Percentiles rank a stretch among this genome's conserved stretches.
phyloP scores from a whole-genome alignment of 2,329 filamentous ascomycete genomes.

The Macroventuria anomochaeta region DNA sequence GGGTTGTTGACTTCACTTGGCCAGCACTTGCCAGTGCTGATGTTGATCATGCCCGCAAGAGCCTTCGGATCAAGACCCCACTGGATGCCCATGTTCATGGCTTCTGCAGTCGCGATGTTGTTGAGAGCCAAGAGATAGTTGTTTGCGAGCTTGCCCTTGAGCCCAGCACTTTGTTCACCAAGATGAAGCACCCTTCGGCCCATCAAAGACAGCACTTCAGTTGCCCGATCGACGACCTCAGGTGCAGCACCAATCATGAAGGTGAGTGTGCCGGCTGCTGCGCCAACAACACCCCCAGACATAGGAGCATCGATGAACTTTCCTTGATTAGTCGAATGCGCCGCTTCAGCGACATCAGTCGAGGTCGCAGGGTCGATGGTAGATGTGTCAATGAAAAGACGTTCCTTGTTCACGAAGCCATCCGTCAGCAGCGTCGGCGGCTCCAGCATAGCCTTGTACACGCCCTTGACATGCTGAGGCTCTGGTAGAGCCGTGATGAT shows the following conservation, averaged over 20 bases:
- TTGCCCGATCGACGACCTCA: slow-evolving; percentile 67
- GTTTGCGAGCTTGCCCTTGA: slow-evolving; percentile 93
- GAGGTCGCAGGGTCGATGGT: slow-evolving; percentile 94
- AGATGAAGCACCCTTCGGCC: slow-evolving; percentile 86
- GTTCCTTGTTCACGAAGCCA: slow-evolving; percentile 60
- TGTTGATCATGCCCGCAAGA: slow-evolving; percentile 87
- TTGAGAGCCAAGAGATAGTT: slow-evolving; percentile 95
- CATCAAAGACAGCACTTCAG: slow-evolving; percentile 78
- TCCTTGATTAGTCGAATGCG: slow-evolving; percentile 71
- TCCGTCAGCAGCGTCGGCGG: slow-evolving; percentile 59
- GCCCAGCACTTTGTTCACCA: slow-evolving; percentile 80
- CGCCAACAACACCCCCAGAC: slow-evolving; percentile 94
- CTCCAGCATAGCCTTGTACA: slow-evolving; percentile 78
- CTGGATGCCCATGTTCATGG: slow-evolving; percentile 69
- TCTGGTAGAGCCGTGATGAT: slow-evolving; percentile 90
- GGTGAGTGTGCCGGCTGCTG: slow-evolving; percentile 82
- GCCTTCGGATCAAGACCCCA: slow-evolving; percentile 70
- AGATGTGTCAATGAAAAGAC: slow-evolving; percentile 93
- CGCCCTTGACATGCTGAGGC: slow-evolving; percentile 82
- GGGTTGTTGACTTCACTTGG: slow-evolving; percentile 96
- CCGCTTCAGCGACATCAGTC: slow-evolving; percentile 73
- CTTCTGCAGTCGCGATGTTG: slow-evolving; percentile 77
- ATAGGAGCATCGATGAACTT: slow-evolving; percentile 94
- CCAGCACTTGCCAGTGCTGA: slow-evolving; percentile 94
- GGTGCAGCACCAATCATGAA: slow-evolving; percentile 88